Evolutionary conservation across 2,329 filamentous ascomycete species (phyloP), one percentile per base, ranked within the genome.

Genomic region (Raffaelea ambrosiae): DNA sequence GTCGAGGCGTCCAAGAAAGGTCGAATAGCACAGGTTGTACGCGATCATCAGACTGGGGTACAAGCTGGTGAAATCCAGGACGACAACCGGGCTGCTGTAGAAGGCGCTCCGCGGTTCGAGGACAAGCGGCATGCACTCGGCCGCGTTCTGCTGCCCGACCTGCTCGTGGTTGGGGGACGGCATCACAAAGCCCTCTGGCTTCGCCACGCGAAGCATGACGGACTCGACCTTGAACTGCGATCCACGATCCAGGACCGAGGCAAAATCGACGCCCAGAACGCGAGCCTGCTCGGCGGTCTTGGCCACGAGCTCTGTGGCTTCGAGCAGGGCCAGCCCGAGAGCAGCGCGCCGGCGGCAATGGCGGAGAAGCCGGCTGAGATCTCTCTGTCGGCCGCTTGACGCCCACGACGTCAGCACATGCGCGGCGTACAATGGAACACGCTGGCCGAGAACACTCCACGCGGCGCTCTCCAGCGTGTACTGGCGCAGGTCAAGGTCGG

Each of bases 221-320:
- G 91, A 96, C 66, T 98, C 93, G 38, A 98, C 93, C 63, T 98
- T 98, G 76, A 94, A 97, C 61, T 98, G 93, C 0, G 90, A 97
- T 16, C 93, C 93, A 47, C 93, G 79, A 5, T 87, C 91, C 59
- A 96, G 93, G 47, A 98, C 93, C 0, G 90, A 95, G 63, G 91
- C 95, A 68, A 98, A 98, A 65, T 98, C 93, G 1, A 97, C 86
- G 0, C 93, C 93, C 3, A 98, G 74, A 11, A 98, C 71, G 11
- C 93, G 83, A 9, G 93, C 93, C 64, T 98, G 93, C 63, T 98
- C 93, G 57, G 89, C 95, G 0, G 89, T 97, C 47, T 91, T 78
- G 2, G 89, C 72, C 35, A 97, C 81, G 20, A 97, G 72, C 60
- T 96, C 93, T 55, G 95, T 96, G 9, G 83, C 78, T 53, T 95